phyloP scores from a whole-genome alignment of 495 filamentous ascomycete species.

The Penicillium pulvis region DNA sequence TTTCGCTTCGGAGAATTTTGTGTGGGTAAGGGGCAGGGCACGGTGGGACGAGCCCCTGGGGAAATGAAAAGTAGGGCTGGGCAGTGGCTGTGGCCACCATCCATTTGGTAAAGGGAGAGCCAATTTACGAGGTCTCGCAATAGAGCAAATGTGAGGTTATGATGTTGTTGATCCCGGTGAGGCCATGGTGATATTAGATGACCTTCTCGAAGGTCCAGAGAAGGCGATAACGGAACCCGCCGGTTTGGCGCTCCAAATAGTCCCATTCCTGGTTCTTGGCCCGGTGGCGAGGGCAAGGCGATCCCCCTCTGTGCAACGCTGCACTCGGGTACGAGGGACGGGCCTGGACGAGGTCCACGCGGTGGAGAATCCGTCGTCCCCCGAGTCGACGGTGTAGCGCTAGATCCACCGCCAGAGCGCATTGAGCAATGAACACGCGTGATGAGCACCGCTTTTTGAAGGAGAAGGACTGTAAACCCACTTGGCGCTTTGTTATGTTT shows the following conservation, averaged over 20 bases:
- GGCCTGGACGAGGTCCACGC: slow-evolving; percentile 29
- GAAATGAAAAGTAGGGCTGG: not conserved
- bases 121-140: not conserved
- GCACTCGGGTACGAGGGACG: slow-evolving; percentile 23
- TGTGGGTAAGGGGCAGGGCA: slow-evolving; percentile 3
- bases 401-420: slow-evolving; percentile 9
- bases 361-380: slow-evolving; percentile 32
- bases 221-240: slow-evolving; percentile 18
- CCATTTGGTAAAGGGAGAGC: not conserved
- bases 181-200: slow-evolving; percentile 7
- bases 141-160: slow-evolving; percentile 6
- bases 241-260: slow-evolving; percentile 27
- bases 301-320: slow-evolving; percentile 16
- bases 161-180: slow-evolving; percentile 17
- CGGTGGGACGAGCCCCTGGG: slow-evolving; percentile 4
- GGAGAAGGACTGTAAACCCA: slow-evolving; percentile 10
- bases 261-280: slow-evolving; percentile 7
- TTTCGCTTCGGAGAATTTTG: slow-evolving; percentile 7
- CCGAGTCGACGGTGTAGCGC: slow-evolving; percentile 14
- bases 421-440: slow-evolving; percentile 12
- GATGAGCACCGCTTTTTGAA: slow-evolving; percentile 9
- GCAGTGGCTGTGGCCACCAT: not conserved
- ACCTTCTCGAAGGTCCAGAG: slow-evolving; percentile 28
- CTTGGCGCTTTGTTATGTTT: slow-evolving; percentile 6
- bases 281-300: slow-evolving; percentile 17